phyloP scores from a whole-genome alignment of 2,329 filamentous ascomycete genomes.

The Ophiocordyceps robertsii region DNA sequence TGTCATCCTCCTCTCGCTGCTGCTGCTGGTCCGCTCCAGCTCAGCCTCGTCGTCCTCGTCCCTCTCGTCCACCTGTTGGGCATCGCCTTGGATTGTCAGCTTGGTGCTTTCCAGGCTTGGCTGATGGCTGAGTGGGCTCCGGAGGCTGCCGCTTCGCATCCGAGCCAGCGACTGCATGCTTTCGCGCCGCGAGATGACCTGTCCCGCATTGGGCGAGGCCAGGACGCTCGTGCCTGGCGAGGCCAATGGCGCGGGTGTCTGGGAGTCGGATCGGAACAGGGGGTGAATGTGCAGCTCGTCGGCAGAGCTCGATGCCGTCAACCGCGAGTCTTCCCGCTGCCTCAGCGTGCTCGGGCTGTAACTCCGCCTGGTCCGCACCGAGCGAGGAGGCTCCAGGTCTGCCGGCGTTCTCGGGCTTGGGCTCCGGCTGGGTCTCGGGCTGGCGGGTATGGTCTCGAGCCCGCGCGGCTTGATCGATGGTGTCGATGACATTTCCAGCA shows the following conservation, averaged over 20 bases:
- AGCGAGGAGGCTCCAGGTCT: constrained; percentile 38
- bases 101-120: constrained; percentile 28
- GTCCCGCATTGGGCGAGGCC: constrained; percentile 55
- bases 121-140: constrained; percentile 34
- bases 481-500: constrained; percentile 35
- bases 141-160: constrained; percentile 42
- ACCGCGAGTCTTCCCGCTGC: constrained; percentile 13
- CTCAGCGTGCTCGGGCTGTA: constrained; percentile 29
- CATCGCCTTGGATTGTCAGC: neutral
- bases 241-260: constrained; percentile 48
- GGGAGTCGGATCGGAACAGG: constrained; percentile 61
- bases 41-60: neutral
- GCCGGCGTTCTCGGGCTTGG: constrained; percentile 48
- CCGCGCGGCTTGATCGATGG: constrained; percentile 32
- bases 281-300: constrained; percentile 64
- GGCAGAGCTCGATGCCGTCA: constrained; percentile 13
- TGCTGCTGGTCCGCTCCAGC: neutral
- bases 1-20: constrained; percentile 33
- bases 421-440: constrained; percentile 49
- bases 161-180: constrained; percentile 37
- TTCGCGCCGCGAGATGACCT: constrained; percentile 42
- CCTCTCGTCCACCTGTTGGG: neutral
- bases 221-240: constrained; percentile 59
- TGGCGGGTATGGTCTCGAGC: constrained; percentile 60
- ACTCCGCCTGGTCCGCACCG: constrained; percentile 33